phyloP scores from a whole-genome alignment of 2,329 filamentous ascomycete genomes.

The Xylariales sp. region DNA sequence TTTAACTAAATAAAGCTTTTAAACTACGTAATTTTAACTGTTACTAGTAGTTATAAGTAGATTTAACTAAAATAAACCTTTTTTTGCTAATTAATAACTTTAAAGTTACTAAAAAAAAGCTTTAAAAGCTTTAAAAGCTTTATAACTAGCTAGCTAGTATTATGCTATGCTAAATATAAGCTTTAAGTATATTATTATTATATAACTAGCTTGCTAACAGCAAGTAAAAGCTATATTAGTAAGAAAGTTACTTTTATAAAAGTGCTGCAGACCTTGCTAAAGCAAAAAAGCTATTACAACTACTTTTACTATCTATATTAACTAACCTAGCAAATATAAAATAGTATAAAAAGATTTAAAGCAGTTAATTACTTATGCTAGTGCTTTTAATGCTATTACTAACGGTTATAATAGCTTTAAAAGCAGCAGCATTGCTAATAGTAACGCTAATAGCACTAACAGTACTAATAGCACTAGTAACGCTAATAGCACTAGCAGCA shows the following conservation, averaged over 20 bases:
- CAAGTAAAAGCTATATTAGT: not conserved
- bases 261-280: too few species aligned
- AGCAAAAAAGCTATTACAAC: not conserved
- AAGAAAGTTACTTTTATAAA: not conserved
- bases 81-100: constrained; percentile 7
- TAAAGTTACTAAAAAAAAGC: not conserved
- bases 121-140: not conserved
- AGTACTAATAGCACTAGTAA: too few species aligned
- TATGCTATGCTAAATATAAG: not conserved
- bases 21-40: not conserved
- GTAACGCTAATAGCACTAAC: not conserved
- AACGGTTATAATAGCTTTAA: not conserved
- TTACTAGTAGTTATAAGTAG: not conserved
- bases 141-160: not conserved
- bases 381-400: not conserved
- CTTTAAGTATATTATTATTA: too few species aligned
- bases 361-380: not conserved
- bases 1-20: not conserved
- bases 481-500: too few species aligned
- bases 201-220: too few species aligned
- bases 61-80: not conserved
- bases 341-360: not conserved
- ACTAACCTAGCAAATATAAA: not conserved
- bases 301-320: not conserved
- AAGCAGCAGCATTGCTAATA: not conserved